Base-by-base conservation (phyloP, 164 flowering plant genomes). In the Tetrastigma voinierianum region DNA sequence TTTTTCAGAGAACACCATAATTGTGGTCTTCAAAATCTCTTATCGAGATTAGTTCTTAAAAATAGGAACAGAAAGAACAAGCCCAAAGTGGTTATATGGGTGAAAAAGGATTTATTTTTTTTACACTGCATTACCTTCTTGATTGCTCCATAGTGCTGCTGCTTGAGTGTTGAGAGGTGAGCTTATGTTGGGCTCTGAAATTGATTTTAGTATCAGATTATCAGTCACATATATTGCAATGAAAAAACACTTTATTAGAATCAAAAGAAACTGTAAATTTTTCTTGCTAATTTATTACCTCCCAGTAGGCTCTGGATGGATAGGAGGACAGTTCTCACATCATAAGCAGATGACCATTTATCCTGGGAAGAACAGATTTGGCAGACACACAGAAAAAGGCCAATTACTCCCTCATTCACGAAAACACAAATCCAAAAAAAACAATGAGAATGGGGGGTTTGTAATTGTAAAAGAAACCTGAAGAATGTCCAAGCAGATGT, bases 291-390 rank as follows among this genome's bases (percentile, higher is more conserved):
- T 18, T 32, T n/a, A n/a, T 47, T 70, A 83, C 89, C 91, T 89
- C 98, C 98, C 46, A 93, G 85, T 24, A 93, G 82, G 69, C 93
- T 87, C 83, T 93, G 98, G 69, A 93, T 90, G 0, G 98, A 93
- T 6, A 93, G 72, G 61, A 93, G 76, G 44, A 93, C 83, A 4
- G 96, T 87, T 74, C 98, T 87, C 46, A 90, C 95, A 79, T 91
- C 96, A 83, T 94, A 94, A 12, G 98, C 98, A 72, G 98, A 93
- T 24, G 98, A 91, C 97, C 98, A 93, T 70, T 91, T 87, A 78
- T 93, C 98, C 97, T 93, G 49, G 49, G 32, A 12, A 51, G 59
- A 46, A n/a, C 13, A 17, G 19, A 46, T 4, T 32, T 32, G 40
- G 40, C 4, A 4, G 10, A 9, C 7, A 16, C n/a, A n/a, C n/a